phyloP scores from a whole-genome alignment of 306 rosid species.

The Delonix regia region DNA sequence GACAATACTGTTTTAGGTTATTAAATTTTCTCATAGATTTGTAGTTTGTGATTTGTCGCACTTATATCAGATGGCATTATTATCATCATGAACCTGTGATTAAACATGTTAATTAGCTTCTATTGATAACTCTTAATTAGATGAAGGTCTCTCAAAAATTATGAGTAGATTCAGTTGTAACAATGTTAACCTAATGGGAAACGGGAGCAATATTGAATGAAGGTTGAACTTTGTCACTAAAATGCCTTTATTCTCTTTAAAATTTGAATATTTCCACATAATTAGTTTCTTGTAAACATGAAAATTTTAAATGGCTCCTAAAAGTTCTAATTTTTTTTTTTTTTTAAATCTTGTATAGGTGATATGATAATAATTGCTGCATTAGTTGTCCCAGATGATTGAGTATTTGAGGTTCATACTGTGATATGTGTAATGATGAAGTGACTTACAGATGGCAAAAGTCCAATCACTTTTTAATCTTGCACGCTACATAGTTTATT shows the following conservation, averaged over 20 bases:
- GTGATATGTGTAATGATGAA: too few relatives aligned
- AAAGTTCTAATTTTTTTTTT: neutral
- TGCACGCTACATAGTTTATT: neutral
- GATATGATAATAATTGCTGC: neutral
- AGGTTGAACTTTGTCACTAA: neutral
- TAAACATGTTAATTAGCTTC: constrained; percentile 5
- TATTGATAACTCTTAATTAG: too few relatives aligned
- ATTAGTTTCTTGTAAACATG: neutral
- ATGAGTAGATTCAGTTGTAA: neutral
- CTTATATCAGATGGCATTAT: neutral
- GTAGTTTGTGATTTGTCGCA: neutral
- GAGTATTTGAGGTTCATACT: too few relatives aligned
- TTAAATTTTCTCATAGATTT: too few relatives aligned
- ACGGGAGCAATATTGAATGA: neutral
- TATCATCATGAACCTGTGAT: neutral
- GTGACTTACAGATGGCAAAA: too few relatives aligned
- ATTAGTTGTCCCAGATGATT: neutral
- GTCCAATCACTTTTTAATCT: too few relatives aligned
- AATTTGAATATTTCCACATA: neutral
- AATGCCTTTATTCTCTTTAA: neutral
- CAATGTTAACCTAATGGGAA: neutral
- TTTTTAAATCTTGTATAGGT: too few relatives aligned
- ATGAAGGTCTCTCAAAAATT: neutral
- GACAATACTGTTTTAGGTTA: too few relatives aligned
- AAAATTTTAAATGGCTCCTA: neutral